Base-by-base conservation (phyloP, 164 flowering plant species). In the Cinnamomum micranthum region DNA sequence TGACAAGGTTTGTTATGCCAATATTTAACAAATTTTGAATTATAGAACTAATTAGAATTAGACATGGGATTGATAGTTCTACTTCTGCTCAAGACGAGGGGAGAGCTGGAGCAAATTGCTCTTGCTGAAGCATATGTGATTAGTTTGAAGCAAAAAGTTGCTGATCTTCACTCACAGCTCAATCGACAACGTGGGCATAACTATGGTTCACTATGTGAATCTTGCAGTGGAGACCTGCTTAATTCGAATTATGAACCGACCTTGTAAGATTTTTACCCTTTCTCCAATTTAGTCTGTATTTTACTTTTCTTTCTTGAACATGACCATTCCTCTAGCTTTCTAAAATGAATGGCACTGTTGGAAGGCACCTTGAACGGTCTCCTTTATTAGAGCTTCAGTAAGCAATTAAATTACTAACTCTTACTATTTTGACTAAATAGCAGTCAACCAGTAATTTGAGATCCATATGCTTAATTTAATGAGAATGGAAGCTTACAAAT, bases 91-190 rank as follows among this genome's bases (percentile, higher is more conserved):
- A 71, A 96, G 99, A 84, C 80, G 31, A 92, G 80, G 89, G 88
- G 80, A 74, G 91, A 87, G 66, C 82, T 91, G 12, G 85, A 87
- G 82, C 97, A 90, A 80, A 79, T 92, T 67, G 86, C 87, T 76
- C 77, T 51, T 28, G 86, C 88, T 51, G 97, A 91, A 83, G 88
- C 85, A 75, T 91, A 88, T 64, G 81, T 91, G 51, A 71, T n/a
- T 71, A 87, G 80, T 74, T 87, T 96, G 79, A 87, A 88, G 75
- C 80, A 92, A 79, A 91, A 85, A 81, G 84, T 85, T 79, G 90
- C 88, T 82, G 89, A 90, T 77, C 90, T 91, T 50, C 84, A 83
- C 50, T 20, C 63, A 66, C 87, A 88, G 86, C 85, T 94, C 47
- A 75, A 76, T 76, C 88, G 86, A 75, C 86, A 86, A 76, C 82